Base-by-base conservation (phyloP, 2,329 filamentous ascomycete genomes). In the Calonectria pauciramosa region DNA sequence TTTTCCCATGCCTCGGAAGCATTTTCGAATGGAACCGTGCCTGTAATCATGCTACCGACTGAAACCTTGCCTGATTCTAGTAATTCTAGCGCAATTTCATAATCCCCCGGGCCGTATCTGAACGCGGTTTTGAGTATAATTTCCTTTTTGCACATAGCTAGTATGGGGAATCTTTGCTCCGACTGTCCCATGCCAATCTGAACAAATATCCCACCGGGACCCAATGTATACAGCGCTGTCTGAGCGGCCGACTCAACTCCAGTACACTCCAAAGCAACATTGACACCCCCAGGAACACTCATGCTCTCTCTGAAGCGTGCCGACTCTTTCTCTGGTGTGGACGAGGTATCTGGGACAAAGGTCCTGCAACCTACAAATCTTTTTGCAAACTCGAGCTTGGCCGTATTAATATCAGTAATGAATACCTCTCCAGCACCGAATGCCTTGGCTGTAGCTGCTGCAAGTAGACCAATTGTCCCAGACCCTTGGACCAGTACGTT, bases 401-500 rank as follows among this genome's bases (percentile, higher is more conserved):
- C 68, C 3, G 44, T 6, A 10, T 74, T 73, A n/a, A 80, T 72
- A 23, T 80, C 78, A 1, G 71, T 70, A 10, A 80, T 73, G 32
- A 74, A 49, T 23, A 80, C 64, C 16, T 30, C 95, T 63, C 89
- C 90, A 0, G 96, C 96, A n/a, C 96, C 96, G 79, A 94, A 97
- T 0, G 95, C 93, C 78, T 90, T 92, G 6, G 95, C 95, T 1
- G 98, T 95, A 3, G 95, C 95, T 54, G 93, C 94, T 86, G 95
- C 97, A 41, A 98, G 89, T 60, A 98, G 88, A 1, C 96, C 96
- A 5, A 99, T 94, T 3, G 95, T 95, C 0, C 95, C 95, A 3
- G 95, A 95, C 64, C 95, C 95, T 87, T 97, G 96, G 14, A 98
- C 92, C 4, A 97, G 92, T 20, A 96, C 94, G 13, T 89, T 91